Percentiles rank a stretch among this genome's conserved stretches.
phyloP scores from a whole-genome alignment of 176 grass and related monocot genomes.

The Rhynchospora pubera region DNA sequence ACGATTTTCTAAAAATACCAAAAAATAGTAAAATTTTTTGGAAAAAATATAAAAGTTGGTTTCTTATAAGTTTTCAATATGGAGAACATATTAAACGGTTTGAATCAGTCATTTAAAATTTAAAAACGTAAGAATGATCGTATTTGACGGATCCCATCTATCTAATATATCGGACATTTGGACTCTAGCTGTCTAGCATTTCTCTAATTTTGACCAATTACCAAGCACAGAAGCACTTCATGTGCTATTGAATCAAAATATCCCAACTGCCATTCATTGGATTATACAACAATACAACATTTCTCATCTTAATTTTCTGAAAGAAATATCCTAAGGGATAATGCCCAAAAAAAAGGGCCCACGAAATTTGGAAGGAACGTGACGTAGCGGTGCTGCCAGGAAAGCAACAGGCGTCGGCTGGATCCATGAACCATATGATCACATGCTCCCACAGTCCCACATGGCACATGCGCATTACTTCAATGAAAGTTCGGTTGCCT shows the following conservation, averaged over 20 bases:
- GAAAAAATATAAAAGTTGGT: no score
- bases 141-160: no score
- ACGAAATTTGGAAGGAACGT: background rate
- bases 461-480: background rate
- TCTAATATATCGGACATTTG: no score
- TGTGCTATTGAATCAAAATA: background rate
- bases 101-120: no score
- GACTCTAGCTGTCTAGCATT: no score
- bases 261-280: background rate
- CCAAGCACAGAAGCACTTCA: no score
- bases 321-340: background rate
- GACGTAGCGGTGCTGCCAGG: slow-evolving; percentile 6
- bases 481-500: background rate
- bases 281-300: background rate
- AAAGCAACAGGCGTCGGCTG: slow-evolving; percentile 6
- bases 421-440: background rate
- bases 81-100: no score
- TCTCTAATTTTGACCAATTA: no score
- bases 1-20: no score
- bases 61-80: no score
- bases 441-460: background rate
- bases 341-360: slow-evolving; percentile 1
- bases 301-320: background rate
- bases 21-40: no score
- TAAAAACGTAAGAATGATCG: no score